phyloP scores from a whole-genome alignment of 352 stramenopile species.

The Pythium chondricola region DNA sequence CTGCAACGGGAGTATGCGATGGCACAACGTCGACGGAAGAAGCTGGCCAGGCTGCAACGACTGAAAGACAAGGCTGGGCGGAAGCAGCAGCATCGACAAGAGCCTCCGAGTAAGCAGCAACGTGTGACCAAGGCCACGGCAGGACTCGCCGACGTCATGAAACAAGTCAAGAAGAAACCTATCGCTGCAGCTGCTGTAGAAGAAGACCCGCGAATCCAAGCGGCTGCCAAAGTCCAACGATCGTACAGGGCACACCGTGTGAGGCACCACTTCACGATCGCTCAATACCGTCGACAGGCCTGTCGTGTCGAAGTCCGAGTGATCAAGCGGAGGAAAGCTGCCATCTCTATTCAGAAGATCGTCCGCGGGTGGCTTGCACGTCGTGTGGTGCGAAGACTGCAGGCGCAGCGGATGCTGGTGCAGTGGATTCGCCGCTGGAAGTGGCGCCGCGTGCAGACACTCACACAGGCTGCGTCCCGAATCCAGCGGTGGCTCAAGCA shows the following conservation, averaged over 20 bases:
- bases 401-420: conserved; percentile 23
- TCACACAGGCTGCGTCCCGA: conserved; percentile 18
- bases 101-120: neutral
- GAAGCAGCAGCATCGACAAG: conserved; percentile 1
- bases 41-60: conserved; percentile 21
- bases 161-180: conserved; percentile 8
- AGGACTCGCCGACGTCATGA: conserved; percentile 6
- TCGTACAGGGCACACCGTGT: conserved; percentile 28
- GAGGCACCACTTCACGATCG: conserved; percentile 7
- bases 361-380: conserved; percentile 25
- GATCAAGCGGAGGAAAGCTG: conserved; percentile 18
- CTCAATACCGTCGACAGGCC: conserved; percentile 23
- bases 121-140: conserved; percentile 5
- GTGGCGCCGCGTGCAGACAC: conserved; percentile 19
- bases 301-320: conserved; percentile 26
- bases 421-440: conserved; percentile 30
- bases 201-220: neutral
- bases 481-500: conserved; percentile 34
- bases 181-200: too few relatives aligned
- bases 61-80: conserved; percentile 22
- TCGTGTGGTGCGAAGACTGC: conserved; percentile 12
- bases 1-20: conserved; percentile 38
- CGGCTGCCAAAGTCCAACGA: conserved; percentile 20
- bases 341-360: conserved; percentile 29
- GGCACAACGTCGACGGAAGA: conserved; percentile 20